Evolutionary conservation across 1,139 yeast genomes (phyloP).

Genomic region (Hemisphaericaspora lyxosophila): DNA sequence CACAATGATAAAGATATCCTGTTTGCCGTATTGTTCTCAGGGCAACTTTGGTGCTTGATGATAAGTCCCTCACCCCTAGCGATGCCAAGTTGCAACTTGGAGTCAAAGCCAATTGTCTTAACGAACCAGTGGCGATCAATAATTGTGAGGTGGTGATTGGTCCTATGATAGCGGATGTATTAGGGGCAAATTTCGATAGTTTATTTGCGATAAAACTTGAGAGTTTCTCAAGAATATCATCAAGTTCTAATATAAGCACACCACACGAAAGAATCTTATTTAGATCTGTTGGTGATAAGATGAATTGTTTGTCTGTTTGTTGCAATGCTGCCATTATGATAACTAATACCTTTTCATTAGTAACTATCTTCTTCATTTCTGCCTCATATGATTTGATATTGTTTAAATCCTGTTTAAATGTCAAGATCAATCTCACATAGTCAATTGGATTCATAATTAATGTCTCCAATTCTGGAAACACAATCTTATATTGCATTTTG

Average conservation of each 20-base stretch:
- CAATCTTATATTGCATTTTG: conserved; percentile 52
- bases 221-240: conserved; percentile 43
- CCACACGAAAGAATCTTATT: conserved; percentile 46
- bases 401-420: conserved; percentile 52
- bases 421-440: conserved; percentile 54
- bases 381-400: conserved; percentile 33
- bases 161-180: conserved; percentile 71
- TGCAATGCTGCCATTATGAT: conserved; percentile 71
- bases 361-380: conserved; percentile 41
- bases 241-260: conserved; percentile 46
- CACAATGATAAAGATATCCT: conserved; percentile 62
- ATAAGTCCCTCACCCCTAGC: conserved; percentile 63
- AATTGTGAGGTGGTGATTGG: conserved; percentile 74
- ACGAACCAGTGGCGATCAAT: conserved; percentile 68
- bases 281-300: conserved; percentile 38
- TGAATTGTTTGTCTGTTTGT: conserved; percentile 24
- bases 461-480: conserved; percentile 72
- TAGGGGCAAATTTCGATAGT: conserved; percentile 72
- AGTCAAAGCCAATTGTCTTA: conserved; percentile 63
- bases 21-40: conserved; percentile 52
- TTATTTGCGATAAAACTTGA: conserved; percentile 57
- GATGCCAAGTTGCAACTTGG: conserved; percentile 87
- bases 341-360: conserved; percentile 68
- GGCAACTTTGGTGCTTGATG: conserved; percentile 25
- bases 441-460: conserved; percentile 64